Evolutionary conservation across 139 green algal species (phyloP), one percentile per base, ranked within the genome.

Genomic region (Picochlorum sp.): DNA sequence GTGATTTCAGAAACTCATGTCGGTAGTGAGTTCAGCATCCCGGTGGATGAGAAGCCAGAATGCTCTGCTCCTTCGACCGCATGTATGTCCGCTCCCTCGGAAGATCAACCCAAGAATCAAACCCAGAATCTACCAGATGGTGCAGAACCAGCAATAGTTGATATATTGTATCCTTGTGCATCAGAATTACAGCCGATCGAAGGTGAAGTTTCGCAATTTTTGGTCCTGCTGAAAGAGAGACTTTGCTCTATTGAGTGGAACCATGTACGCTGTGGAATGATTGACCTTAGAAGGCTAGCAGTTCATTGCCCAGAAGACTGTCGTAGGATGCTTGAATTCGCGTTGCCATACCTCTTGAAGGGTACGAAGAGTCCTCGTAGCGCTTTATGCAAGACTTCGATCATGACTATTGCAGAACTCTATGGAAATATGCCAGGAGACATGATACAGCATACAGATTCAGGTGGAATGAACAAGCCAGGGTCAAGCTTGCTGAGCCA

Each of bases 321-420:
- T 25, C 20, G 33, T 14, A 13, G 28, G 2, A 28, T 55, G 22
- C 41, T 79, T 56, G 67, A 50, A 59, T 55, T 41, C 8, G 13
- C 67, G 31, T 14, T 83, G 8, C 61, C 65, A 10, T 45, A 58
- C 14, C 63, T 81, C 12, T 32, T 83, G 22, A 84, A 83, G 20
- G 57, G 50, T 12, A 55, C 82, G 31, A 72, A 70, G 25, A 84
- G 61, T 59, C 59, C 79, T 45, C 68, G 77, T 41, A 85, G 77
- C 47, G 74, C 67, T 2, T 9, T 85, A 9, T 77, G 60, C 63
- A 85, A 84, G 69, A 76, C 63, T 22, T 72, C 75, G 12, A 64
- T 82, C 31, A 67, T 82, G 72, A 57, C 49, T 6, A 33, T 63
- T 36, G 39, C 20, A 39, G 75, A 85, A 59, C 33, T 83, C 2